These are phyloP conservation scores for Neurospora sp. DNA, from an alignment of 2,329 filamentous ascomycete genomes.

Conservation along the genomic window DNA sequence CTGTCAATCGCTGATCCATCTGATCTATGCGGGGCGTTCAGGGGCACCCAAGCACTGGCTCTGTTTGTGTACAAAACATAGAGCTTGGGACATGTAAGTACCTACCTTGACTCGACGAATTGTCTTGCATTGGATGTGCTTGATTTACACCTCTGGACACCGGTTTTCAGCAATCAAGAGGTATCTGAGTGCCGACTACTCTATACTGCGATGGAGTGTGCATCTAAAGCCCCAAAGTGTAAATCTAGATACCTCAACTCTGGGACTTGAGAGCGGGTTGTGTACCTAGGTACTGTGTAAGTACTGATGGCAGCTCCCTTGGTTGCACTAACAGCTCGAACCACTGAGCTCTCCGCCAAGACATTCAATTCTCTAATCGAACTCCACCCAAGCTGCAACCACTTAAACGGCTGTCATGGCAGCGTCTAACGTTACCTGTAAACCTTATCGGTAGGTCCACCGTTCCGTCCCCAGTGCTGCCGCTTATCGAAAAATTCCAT, in stretches of 20 bases:
- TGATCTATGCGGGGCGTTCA: slow-evolving; percentile 7
- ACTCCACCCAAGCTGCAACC: background rate
- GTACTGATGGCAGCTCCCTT: background rate
- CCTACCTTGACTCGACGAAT: background rate
- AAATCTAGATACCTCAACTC: too few relatives aligned
- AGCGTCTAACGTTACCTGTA: background rate
- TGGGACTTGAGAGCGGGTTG: too few relatives aligned
- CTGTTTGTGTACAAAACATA: background rate
- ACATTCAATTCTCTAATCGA: background rate
- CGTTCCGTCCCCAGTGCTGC: background rate
- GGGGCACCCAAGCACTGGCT: slow-evolving; percentile 1
- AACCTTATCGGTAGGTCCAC: background rate
- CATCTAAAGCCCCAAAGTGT: too few relatives aligned
- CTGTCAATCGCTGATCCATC: background rate
- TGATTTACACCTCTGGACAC: too few relatives aligned
- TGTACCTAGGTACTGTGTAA: background rate
- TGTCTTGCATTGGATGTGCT: too few relatives aligned
- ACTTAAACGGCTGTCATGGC: background rate
- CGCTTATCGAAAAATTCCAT: background rate
- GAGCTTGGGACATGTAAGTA: background rate
- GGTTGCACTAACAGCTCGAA: background rate
- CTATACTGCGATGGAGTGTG: too few relatives aligned
- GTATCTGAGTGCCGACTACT: too few relatives aligned
- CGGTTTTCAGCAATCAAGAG: too few relatives aligned
- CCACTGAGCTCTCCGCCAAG: background rate